Percentiles rank a stretch among this genome's conserved stretches.
phyloP scores from a whole-genome alignment of 345 rosid species.

The Eutrema yunnanense region DNA sequence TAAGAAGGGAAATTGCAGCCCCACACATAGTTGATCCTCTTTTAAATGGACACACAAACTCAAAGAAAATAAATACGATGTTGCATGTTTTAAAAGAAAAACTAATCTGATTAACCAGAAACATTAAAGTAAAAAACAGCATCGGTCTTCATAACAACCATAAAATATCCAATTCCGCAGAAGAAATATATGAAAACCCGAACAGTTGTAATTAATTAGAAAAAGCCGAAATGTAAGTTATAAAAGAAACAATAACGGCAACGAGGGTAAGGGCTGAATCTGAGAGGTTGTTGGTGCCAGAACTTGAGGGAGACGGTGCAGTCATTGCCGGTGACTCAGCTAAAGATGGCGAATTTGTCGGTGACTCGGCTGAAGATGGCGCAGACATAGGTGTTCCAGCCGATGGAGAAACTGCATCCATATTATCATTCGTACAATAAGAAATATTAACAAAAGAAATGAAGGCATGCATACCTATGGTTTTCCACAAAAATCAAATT shows the following conservation, averaged over 20 bases:
- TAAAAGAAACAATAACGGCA: neutral
- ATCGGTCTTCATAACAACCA: neutral
- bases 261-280: neutral
- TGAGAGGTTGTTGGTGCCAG: conserved; percentile 7
- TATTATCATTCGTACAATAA: neutral
- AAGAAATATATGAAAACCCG: neutral
- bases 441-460: neutral
- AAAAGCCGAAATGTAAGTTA: neutral
- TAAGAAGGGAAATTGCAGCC: neutral
- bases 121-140: neutral
- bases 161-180: neutral
- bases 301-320: neutral
- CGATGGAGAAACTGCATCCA: conserved; percentile 23
- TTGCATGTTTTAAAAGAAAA: neutral
- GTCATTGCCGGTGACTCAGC: neutral
- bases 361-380: conserved; percentile 7
- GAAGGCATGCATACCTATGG: neutral
- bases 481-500: neutral
- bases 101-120: neutral
- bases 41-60: neutral
- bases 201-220: neutral
- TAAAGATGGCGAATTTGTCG: neutral
- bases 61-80: neutral
- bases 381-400: conserved; percentile 1
- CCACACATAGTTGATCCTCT: neutral